Percentiles rank a stretch among this genome's conserved stretches.
Evolutionary conservation across 306 rosid species (phyloP).

Genomic region (Acacia acuminata): DNA sequence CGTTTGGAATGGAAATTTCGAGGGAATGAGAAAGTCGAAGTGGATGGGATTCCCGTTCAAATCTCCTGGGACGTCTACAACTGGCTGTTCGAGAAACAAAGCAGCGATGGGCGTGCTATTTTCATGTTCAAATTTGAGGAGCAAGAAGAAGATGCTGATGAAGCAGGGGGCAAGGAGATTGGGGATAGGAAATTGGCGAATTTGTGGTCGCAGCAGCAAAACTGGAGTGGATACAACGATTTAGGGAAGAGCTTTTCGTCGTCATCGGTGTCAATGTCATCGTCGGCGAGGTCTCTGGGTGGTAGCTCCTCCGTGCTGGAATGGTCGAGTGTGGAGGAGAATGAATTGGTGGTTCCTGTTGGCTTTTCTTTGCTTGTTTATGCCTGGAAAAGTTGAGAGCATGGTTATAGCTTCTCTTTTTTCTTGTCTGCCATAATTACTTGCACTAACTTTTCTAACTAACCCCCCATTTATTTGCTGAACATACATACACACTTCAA

Average conservation of each 20-base stretch:
- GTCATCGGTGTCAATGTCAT: conserved; percentile 73
- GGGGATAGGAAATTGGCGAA: conserved; percentile 34
- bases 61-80: conserved; percentile 94
- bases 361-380: conserved; percentile 85
- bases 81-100: conserved; percentile 66
- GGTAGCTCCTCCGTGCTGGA: conserved; percentile 78
- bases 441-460: conserved; percentile 30
- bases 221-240: conserved; percentile 50
- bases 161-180: neutral
- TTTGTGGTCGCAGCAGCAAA: conserved; percentile 50
- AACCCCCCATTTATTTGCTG: conserved; percentile 67
- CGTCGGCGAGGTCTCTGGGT: conserved; percentile 76
- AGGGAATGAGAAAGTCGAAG: conserved; percentile 69
- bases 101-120: conserved; percentile 59
- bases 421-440: neutral
- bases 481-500: conserved; percentile 45
- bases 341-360: conserved; percentile 62
- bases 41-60: conserved; percentile 64
- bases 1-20: conserved; percentile 68
- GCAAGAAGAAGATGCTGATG: conserved; percentile 16
- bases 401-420: neutral
- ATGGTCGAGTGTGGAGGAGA: conserved; percentile 87
- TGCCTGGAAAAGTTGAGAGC: conserved; percentile 75
- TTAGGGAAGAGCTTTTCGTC: conserved; percentile 67
- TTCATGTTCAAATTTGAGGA: conserved; percentile 89